Evolutionary conservation across 768 basidiomycete genomes (phyloP).

Genomic region (Lentinus brumalis): DNA sequence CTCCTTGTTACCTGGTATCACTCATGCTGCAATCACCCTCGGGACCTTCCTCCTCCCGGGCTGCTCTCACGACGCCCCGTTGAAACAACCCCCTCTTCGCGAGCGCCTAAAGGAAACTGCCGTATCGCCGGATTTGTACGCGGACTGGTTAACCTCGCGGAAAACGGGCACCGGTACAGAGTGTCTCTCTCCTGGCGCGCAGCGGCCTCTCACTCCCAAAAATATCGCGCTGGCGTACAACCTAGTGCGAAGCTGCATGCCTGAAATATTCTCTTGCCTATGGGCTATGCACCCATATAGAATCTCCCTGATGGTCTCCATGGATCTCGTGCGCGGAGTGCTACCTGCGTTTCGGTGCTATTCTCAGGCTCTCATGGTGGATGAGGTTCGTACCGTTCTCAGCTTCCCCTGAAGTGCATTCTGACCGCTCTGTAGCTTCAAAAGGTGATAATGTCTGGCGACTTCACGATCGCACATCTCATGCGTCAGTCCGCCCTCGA

Average conservation of each 20-base stretch:
- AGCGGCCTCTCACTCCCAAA: conserved; percentile 57
- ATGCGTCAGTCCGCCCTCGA: conserved; percentile 61
- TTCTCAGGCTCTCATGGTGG: conserved; percentile 83
- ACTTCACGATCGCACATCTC: conserved; percentile 70
- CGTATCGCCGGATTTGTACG: conserved; percentile 3
- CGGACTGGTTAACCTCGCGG: conserved; percentile 12
- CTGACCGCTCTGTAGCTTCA: conserved; percentile 54
- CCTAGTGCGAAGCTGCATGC: conserved; percentile 54
- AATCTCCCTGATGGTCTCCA: conserved; percentile 66
- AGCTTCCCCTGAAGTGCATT: not conserved
- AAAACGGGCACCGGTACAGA: not conserved
- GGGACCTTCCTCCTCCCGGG: not conserved
- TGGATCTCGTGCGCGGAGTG: conserved; percentile 72
- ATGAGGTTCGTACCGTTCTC: conserved; percentile 60
- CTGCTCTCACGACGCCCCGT: not conserved
- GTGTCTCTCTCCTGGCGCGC: conserved; percentile 59
- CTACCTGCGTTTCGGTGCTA: conserved; percentile 85
- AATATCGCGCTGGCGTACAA: conserved; percentile 61
- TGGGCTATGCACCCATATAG: conserved; percentile 67
- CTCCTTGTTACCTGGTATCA: conserved; percentile 3
- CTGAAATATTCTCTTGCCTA: conserved; percentile 52
- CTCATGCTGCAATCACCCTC: not conserved
- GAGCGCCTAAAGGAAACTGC: conserved; percentile 10
- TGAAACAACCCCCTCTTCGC: not conserved
- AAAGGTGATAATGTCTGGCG: conserved; percentile 64